Evolutionary conservation across 164 flowering plant genomes (phyloP).

Genomic region (Nymphaea thermarum): DNA sequence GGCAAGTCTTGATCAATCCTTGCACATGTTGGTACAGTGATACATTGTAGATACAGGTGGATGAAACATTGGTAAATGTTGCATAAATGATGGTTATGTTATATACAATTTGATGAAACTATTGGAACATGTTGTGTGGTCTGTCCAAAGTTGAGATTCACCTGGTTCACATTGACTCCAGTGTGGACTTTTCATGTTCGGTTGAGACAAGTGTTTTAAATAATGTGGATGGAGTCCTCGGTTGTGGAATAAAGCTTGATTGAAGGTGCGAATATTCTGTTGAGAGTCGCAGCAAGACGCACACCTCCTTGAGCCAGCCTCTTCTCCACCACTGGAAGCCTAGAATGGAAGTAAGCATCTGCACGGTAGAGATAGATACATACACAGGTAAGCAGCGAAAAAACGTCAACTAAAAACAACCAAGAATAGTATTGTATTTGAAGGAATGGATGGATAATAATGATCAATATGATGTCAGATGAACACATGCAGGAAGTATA

Average conservation of each 20-base stretch:
- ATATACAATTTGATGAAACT: too few relatives aligned
- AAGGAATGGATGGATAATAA: too few relatives aligned
- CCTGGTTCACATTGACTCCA: not conserved
- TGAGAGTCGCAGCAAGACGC: slow-evolving; percentile 74
- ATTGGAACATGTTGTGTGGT: too few relatives aligned
- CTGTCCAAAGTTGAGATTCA: not conserved
- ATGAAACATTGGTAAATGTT: too few relatives aligned
- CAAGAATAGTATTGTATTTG: too few relatives aligned
- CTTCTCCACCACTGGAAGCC: slow-evolving; percentile 75
- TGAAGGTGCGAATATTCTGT: slow-evolving; percentile 44
- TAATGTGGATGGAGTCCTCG: slow-evolving; percentile 14
- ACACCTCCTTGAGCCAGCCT: slow-evolving; percentile 87
- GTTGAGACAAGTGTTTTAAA: not conserved
- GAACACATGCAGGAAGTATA: too few relatives aligned
- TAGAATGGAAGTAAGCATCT: slow-evolving; percentile 87
- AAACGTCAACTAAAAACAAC: too few relatives aligned
- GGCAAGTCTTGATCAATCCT: too few relatives aligned
- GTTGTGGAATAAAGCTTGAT: slow-evolving; percentile 17
- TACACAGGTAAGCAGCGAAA: not conserved
- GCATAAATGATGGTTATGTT: too few relatives aligned
- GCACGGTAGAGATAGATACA: not conserved
- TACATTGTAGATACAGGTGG: too few relatives aligned
- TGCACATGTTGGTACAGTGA: too few relatives aligned
- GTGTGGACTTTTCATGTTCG: not conserved
- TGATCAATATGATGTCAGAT: too few relatives aligned